Evolutionary conservation across 2,329 filamentous ascomycete species (phyloP).

Genomic region (Calonectria honghensis): DNA sequence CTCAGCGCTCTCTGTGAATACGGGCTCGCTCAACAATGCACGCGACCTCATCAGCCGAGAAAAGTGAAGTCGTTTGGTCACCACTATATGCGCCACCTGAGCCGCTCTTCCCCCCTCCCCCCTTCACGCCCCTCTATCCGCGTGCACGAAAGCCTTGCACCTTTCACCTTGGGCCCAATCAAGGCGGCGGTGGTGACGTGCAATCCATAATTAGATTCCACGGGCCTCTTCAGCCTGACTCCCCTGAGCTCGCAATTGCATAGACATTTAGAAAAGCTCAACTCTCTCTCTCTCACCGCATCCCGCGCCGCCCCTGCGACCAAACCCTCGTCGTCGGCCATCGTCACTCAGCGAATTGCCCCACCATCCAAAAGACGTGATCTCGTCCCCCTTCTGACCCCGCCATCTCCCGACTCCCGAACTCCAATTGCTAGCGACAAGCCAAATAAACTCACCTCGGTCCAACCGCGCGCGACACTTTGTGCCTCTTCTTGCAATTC

Average conservation of each 20-base stretch:
- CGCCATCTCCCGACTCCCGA: constrained; percentile 16
- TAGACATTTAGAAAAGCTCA: not conserved
- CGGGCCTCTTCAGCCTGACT: not conserved
- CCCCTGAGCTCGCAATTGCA: not conserved
- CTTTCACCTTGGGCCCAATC: constrained; percentile 8
- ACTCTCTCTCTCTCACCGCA: not conserved
- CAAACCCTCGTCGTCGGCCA: not conserved
- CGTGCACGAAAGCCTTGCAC: no score
- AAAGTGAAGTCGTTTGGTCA: not conserved
- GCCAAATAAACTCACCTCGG: constrained; percentile 10
- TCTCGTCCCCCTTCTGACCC: constrained; percentile 27
- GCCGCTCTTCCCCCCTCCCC: not conserved
- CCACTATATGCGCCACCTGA: constrained; percentile 8
- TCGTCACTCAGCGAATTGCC: constrained; percentile 29
- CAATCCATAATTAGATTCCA: not conserved
- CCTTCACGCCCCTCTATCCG: not conserved
- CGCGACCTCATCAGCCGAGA: constrained; percentile 4
- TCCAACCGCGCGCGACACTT: constrained; percentile 12
- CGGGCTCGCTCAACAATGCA: not conserved
- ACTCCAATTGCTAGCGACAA: constrained; percentile 7
- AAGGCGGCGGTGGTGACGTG: not conserved
- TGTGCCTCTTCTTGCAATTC: constrained; percentile 9
- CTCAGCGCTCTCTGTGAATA: not conserved
- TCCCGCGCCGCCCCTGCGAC: not conserved
- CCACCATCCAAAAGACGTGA: constrained; percentile 37